A percentile compares a stretch with the other conserved stretches of the same genome.
Conservation (phyloP, 495 filamentous ascomycete genomes). For the Daldinia vernicosa region DNA sequence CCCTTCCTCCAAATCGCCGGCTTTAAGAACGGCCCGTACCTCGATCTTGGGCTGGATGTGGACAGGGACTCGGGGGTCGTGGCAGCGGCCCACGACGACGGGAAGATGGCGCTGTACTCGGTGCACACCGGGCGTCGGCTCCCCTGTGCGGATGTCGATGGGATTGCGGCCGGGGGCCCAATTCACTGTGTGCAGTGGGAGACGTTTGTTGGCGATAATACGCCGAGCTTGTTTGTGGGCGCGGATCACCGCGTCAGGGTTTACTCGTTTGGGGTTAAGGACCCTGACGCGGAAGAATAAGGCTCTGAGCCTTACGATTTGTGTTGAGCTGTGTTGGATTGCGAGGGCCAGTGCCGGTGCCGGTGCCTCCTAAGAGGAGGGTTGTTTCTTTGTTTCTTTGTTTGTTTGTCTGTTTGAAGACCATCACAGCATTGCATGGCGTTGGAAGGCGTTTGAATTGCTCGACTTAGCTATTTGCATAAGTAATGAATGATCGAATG, state of each 20-base stretch:
- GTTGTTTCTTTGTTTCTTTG: background rate
- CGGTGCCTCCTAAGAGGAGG: background rate
- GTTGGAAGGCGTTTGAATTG: background rate
- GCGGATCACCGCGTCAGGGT: constrained; percentile 33
- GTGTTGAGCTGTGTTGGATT: background rate
- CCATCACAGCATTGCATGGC: background rate
- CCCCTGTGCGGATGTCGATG: constrained; percentile 17
- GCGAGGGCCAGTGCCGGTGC: background rate
- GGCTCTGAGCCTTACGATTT: background rate
- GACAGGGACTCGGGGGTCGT: constrained; percentile 47
- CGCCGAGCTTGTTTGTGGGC: constrained; percentile 47
- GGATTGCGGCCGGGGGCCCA: constrained; percentile 13
- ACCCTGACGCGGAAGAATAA: constrained; percentile 15
- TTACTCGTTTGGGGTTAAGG: constrained; percentile 43
- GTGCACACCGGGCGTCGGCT: constrained; percentile 48
- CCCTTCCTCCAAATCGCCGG: constrained; percentile 50
- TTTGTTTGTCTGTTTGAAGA: background rate
- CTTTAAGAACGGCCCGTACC: constrained; percentile 49
- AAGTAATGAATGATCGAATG: background rate
- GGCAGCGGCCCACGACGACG: constrained; percentile 55
- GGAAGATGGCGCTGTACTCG: constrained; percentile 53
- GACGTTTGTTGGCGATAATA: constrained; percentile 44
- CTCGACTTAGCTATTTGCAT: background rate
- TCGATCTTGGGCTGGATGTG: constrained; percentile 51
- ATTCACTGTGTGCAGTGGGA: constrained; percentile 47